Evolutionary conservation across 2,329 filamentous ascomycete genomes (phyloP), one percentile per base, ranked within the genome.

Genomic region (Hypoxylon rubiginosum): DNA sequence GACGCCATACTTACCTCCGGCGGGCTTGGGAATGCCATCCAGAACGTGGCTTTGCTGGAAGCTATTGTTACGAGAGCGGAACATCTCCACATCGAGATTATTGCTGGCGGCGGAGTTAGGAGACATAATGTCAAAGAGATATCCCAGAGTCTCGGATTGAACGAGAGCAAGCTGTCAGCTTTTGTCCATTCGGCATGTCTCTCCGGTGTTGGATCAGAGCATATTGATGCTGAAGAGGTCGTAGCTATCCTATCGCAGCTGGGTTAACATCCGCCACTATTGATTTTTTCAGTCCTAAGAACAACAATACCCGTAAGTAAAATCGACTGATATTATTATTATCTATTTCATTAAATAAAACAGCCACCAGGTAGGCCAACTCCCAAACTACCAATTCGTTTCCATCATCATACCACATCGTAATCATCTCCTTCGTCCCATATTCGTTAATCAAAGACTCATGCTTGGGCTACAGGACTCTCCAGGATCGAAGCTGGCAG

Each of bases 1-100:
- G 74, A 78, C 1, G 85, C 79, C 10, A 71, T 88, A 13, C 76
- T 89, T 62, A 88, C 86, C 0, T 83, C 85, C 0, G 86, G 86
- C 7, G 86, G 86, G 0, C 63, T 72, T 1, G 82, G 83, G 0
- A 70, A 73, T 43, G 82, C 82, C 2, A 64, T 73, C 11, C 77
- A 77, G 3, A 84, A 88, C 62, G 28, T 80, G 13, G 70, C 69
- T 1, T 71, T 66, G 15, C 72, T 88, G 45, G 71, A 68, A 15
- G 62, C 51, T 4, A 77, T 88, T 26, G 77, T 81, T 3, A 55
- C 62, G 1, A 70, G 63, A 21, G 74, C 75, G 0, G 68, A 63
- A 24, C 15, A 55, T 1, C 69, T 68, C 0, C 64, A 69, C 17
- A 71, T 87, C 1, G 81, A 88, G 72, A 74, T 88, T 49, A 80